Base-by-base conservation (phyloP, 345 rosid species). In the Kernera saxatilis region DNA sequence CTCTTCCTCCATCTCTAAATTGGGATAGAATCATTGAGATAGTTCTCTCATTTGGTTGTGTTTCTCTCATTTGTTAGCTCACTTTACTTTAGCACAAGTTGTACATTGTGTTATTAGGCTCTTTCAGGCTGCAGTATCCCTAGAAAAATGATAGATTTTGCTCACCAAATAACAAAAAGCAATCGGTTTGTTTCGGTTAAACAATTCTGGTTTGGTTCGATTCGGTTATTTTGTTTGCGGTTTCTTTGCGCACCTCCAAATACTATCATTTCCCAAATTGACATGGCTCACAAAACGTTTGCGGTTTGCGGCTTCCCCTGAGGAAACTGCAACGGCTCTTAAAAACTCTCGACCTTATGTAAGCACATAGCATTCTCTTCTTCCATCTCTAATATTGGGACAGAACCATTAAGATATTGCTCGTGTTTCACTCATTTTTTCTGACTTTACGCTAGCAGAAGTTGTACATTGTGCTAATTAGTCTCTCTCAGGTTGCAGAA, bases 311-410 rank as follows among this genome's bases (percentile, higher is more conserved):
- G n/a, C n/a, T n/a, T n/a, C n/a, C n/a, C n/a, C n/a, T n/a, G n/a
- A n/a, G n/a, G n/a, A n/a, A n/a, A n/a, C n/a, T n/a, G n/a, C n/a
- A n/a, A n/a, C n/a, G n/a, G n/a, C n/a, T n/a, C n/a, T n/a, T n/a
- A n/a, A n/a, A n/a, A n/a, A n/a, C n/a, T n/a, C n/a, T n/a, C n/a
- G n/a, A n/a, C n/a, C n/a, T n/a, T n/a, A 14, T 64, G 14, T 39
- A 83, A 84, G 83, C 30, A 53, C 68, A 29, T 33, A 5, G 10
- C 11, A 14, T 15, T 40, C 18, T 40, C 22, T 21, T 48, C 58
- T 9, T 33, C 32, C 3, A 29, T 67, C 26, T 62, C 27, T n/a
- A 23, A 5, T 7, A n/a, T 40, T 39, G 8, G 15, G 3, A 6
- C 10, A 23, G 27, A 53, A 53, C 5, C 22, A 17, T 43, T 43